Evolutionary conservation across 2,329 filamentous ascomycete species (phyloP), one percentile per base, ranked within the genome.

Genomic region (Sarocladium brachiariae): DNA sequence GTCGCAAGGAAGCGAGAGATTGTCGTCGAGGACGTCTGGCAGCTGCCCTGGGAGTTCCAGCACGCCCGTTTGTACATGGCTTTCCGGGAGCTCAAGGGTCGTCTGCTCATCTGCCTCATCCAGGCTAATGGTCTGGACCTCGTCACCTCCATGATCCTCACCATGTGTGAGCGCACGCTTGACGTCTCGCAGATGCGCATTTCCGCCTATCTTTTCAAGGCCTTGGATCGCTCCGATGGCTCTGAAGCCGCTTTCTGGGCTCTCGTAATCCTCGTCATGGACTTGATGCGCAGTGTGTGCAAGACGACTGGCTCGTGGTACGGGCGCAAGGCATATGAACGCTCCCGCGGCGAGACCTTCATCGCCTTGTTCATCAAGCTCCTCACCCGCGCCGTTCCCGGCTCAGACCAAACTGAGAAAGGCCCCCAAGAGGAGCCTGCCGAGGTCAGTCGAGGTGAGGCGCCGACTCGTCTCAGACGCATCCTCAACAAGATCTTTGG

Each of bases 111-210:
- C 19, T 79, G 88, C 4, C 68, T 95, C 1, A 61, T 92, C 25
- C 70, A 77, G 45, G 90, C 89, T 3, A 96, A 96, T 61, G 86
- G 85, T 0, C 72, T 91, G 19, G 90, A 96, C 65, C 68, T 95
- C 10, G 66, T 85, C 25, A 83, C 91, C 37, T 80, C 86, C 1
- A 81, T 81, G 0, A 53, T 66, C 1, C 72, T 95, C 2, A 81
- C 80, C 0, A 65, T 91, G 2, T 56, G 89, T 1, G 67, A 69
- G 39, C 65, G 60, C 14, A 60, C 69, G 1, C 58, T 62, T 11
- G 66, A 69, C 31, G 67, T 70, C 4, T 63, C 66, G n/a, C 68
- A 60, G 16, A 67, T 70, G 31, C 62, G 67, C 4, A 59, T 70
- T 1, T 69, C 66, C 0, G 65, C 64, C 57, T 63, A 62, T 19